Evolutionary conservation across 2,329 filamentous ascomycete species (phyloP).

Genomic region (Ascochyta clinopodiicola): DNA sequence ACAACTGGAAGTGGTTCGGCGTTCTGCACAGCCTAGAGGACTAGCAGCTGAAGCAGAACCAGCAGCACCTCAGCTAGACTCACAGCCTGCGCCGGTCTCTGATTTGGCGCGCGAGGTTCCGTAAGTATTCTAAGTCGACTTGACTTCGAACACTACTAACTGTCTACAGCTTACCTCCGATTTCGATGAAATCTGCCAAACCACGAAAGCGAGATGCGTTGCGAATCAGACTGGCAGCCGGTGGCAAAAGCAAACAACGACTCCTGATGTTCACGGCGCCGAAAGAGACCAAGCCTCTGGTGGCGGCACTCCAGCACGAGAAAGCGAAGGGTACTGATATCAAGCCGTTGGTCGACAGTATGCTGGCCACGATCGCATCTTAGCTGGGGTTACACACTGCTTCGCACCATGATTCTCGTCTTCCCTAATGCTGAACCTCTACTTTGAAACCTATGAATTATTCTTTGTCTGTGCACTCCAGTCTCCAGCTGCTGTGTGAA

Average conservation of each 20-base stretch:
- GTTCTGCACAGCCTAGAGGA: not conserved
- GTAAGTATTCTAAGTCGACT: not conserved
- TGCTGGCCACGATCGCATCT: slow-evolving; percentile 15
- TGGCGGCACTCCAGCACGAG: slow-evolving; percentile 27
- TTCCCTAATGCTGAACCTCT: not conserved
- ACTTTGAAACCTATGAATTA: not conserved
- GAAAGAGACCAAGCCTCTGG: slow-evolving; percentile 20
- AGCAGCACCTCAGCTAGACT: not conserved
- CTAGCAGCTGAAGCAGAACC: slow-evolving; percentile 10
- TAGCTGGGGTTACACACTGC: not conserved
- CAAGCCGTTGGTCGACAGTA: slow-evolving; percentile 22
- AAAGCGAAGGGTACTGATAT: slow-evolving; percentile 35
- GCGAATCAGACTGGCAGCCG: slow-evolving; percentile 15
- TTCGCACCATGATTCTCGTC: not conserved
- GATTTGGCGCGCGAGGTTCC: slow-evolving; percentile 2
- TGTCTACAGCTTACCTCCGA: not conserved
- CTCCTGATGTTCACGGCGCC: slow-evolving; percentile 18
- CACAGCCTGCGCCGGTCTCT: slow-evolving; percentile 5
- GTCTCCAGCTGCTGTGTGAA: not conserved
- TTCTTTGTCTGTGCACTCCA: not conserved
- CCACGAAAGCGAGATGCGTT: slow-evolving; percentile 22
- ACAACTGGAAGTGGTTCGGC: not conserved
- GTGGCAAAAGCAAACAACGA: slow-evolving; percentile 10
- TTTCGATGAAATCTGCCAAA: slow-evolving; percentile 10
- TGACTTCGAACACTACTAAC: not conserved